A percentile compares a stretch with the other conserved stretches of the same genome.
Conservation (phyloP, 179 eudicot genomes). For the Spinacia oleracea region DNA sequence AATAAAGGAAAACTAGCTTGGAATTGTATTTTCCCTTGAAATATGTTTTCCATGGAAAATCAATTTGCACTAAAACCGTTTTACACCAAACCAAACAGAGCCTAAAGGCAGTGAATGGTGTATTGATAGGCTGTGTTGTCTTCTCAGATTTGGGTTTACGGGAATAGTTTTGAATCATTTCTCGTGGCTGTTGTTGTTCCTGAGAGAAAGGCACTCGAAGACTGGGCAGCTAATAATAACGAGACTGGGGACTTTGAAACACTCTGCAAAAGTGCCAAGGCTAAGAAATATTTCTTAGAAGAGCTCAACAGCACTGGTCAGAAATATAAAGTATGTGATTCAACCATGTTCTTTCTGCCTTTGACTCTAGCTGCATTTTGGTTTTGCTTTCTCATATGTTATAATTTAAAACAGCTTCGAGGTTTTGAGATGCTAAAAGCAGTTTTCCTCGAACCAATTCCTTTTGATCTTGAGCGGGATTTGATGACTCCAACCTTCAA, state of each 20-base stretch:
- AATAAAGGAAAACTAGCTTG: no score
- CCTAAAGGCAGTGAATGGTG: background rate
- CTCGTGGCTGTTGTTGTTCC: constrained; percentile 94
- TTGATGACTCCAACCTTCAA: constrained; percentile 92
- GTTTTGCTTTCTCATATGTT: background rate
- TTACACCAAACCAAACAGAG: no score
- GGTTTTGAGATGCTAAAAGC: constrained; percentile 88
- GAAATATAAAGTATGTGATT: constrained; percentile 50
- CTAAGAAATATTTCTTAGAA: constrained; percentile 65
- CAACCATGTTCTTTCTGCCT: constrained; percentile 9
- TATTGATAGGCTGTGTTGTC: constrained; percentile 11
- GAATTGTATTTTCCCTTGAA: no score
- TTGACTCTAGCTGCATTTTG: background rate
- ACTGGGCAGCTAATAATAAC: constrained; percentile 67
- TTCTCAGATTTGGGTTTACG: constrained; percentile 85
- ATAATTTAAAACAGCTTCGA: constrained; percentile 54
- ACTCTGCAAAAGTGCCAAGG: constrained; percentile 63
- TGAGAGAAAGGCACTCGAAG: constrained; percentile 76
- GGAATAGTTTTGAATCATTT: constrained; percentile 93
- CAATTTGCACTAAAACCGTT: no score
- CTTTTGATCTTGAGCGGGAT: constrained; percentile 83
- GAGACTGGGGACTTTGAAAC: constrained; percentile 51
- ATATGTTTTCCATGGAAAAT: no score
- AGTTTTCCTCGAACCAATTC: constrained; percentile 74
- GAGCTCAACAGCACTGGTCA: constrained; percentile 77